Base-by-base conservation (phyloP, 2,329 filamentous ascomycete species). In the Aspergillus pseudotamarii region DNA sequence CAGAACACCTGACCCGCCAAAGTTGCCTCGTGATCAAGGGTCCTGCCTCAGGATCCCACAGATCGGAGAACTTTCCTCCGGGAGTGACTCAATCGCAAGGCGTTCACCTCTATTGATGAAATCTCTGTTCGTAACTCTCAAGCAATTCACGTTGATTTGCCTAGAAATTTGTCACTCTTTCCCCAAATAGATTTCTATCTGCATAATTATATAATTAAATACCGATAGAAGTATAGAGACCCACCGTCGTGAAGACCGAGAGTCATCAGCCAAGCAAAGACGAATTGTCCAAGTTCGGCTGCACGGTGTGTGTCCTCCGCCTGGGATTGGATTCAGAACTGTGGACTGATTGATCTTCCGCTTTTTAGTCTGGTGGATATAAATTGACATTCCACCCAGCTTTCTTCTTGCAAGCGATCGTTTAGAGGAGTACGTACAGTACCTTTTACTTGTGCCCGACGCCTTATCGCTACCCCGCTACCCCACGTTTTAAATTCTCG, bases 401-500 rank as follows among this genome's bases (percentile, higher is more conserved):
- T 19, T 36, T 23, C 38, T 58, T 14, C n/a, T 36, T 46, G 10
- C 30, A 21, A 32, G 38, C 19, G 43, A 53, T 51, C 57, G 50
- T 21, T 63, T 66, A 63, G 19, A 55, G n/a, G 41, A 34, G 32
- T 34, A 34, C 32, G 34, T 41, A 26, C 23, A 26, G 23, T 26
- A 38, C 28, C 16, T n/a, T 41, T 41, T 9, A 41, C 38, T 4
- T 46, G 21, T 14, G 45, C 23, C 45, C 45, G 45, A 48, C 45
- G 21, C 34, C 34, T 55, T 55, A 55, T 55, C 51, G 32, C 32
- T 55, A 19, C 66, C 67, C 64, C 60, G 62, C 61, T 66, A 65
- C 72, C 72, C 72, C 70, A 64, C 70, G 64, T 66, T 68, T 56
- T 43, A 26, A 58, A 48, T 45, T 23, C 23, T 46, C 21, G 21